Evolutionary conservation across 495 filamentous ascomycete genomes (phyloP).

Genomic region (Penicillium daleae): DNA sequence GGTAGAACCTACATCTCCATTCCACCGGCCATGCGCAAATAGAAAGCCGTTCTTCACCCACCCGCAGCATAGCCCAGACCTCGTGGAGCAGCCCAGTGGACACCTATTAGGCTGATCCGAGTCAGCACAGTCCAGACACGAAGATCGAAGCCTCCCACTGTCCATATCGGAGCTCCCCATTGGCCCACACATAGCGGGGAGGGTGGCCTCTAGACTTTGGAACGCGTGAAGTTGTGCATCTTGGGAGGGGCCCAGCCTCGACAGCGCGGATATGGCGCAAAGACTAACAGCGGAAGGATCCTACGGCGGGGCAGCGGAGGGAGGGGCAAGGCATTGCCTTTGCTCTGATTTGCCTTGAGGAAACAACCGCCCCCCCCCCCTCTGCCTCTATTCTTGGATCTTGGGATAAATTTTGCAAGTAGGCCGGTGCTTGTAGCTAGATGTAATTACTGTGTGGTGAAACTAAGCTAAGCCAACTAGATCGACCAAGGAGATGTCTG

Average conservation of each 20-base stretch:
- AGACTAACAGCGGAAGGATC: conserved; percentile 32
- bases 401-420: background rate
- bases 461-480: background rate
- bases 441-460: conserved; percentile 1
- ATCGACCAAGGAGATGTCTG: background rate
- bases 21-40: conserved; percentile 5
- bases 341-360: conserved; percentile 21
- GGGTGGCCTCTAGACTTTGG: conserved; percentile 10
- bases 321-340: conserved; percentile 16
- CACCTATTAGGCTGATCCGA: conserved; percentile 15
- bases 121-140: conserved; percentile 24
- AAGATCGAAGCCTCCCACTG: conserved; percentile 21
- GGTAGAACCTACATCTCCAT: conserved; percentile 1
- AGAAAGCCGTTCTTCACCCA: conserved; percentile 6
- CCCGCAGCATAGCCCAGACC: background rate
- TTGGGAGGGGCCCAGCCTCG: background rate
- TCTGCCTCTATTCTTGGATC: background rate
- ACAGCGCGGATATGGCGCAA: conserved; percentile 20
- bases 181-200: conserved; percentile 9
- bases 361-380: background rate
- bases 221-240: background rate
- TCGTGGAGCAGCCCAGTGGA: conserved; percentile 16
- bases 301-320: conserved; percentile 25
- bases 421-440: background rate
- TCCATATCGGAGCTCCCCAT: conserved; percentile 17